Percentiles rank a stretch among this genome's conserved stretches.
Evolutionary conservation across 768 basidiomycete species (phyloP).

Genomic region (Boletus rubroflammeus): DNA sequence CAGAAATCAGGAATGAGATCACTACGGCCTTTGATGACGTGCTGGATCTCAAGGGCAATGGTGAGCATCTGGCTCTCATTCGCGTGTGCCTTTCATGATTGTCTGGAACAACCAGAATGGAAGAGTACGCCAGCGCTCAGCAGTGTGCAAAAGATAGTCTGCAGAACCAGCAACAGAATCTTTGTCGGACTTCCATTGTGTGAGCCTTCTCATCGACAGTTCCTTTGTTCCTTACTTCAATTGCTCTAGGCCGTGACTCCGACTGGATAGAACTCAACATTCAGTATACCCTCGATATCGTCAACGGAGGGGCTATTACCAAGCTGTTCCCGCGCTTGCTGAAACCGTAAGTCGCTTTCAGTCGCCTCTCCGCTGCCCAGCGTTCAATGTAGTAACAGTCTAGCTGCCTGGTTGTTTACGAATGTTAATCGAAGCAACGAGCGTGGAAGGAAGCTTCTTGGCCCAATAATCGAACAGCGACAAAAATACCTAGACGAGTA

Average conservation of each 20-base stretch:
- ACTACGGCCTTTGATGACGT: slow-evolving; percentile 35
- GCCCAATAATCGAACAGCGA: slow-evolving; percentile 32
- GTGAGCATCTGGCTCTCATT: not conserved
- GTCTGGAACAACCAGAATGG: slow-evolving; percentile 36
- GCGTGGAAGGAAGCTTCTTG: slow-evolving; percentile 15
- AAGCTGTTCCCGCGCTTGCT: slow-evolving; percentile 27
- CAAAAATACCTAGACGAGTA: slow-evolving; percentile 16
- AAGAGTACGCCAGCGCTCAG: slow-evolving; percentile 26
- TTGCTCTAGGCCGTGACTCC: slow-evolving; percentile 35
- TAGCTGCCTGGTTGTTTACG: slow-evolving; percentile 9
- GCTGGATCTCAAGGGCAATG: slow-evolving; percentile 23
- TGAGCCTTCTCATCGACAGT: slow-evolving; percentile 8
- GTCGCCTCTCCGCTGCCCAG: not conserved
- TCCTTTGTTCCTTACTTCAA: slow-evolving; percentile 2
- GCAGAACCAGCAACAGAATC: slow-evolving; percentile 41
- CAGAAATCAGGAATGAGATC: slow-evolving; percentile 31
- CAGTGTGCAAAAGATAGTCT: not conserved
- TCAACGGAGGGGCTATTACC: slow-evolving; percentile 17
- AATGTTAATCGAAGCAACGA: not conserved
- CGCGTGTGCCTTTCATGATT: too few relatives aligned
- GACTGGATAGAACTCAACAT: slow-evolving; percentile 35
- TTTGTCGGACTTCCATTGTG: slow-evolving; percentile 51
- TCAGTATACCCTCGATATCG: slow-evolving; percentile 28
- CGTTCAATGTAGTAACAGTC: not conserved
- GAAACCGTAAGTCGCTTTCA: not conserved